A percentile compares a stretch with the other conserved stretches of the same genome.
These are phyloP conservation scores for Claviceps monticola DNA, from an alignment of 2,329 filamentous ascomycete species.

Conservation along the genomic window DNA sequence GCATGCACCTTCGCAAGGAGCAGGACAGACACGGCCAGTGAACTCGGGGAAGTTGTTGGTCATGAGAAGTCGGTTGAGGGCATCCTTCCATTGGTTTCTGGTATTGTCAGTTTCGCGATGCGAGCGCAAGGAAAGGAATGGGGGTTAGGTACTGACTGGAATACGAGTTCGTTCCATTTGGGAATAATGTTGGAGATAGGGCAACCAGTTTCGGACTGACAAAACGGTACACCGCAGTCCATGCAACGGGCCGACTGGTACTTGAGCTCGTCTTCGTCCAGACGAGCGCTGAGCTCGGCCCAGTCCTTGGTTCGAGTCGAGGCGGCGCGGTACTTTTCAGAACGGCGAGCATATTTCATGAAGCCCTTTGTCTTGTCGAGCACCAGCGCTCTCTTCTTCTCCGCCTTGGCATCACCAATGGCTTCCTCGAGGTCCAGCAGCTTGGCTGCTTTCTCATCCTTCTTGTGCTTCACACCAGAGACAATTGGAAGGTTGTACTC, in stretches of 20 bases:
- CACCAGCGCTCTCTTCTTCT: conserved; percentile 82
- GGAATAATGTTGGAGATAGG: conserved; percentile 97
- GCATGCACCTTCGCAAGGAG: conserved; percentile 91
- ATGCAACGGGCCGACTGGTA: conserved; percentile 95
- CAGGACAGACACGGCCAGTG: conserved; percentile 90
- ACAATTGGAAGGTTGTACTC: conserved; percentile 71
- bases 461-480: conserved; percentile 47
- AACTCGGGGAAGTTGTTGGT: conserved; percentile 99
- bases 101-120: background rate
- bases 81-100: conserved; percentile 68
- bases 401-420: conserved; percentile 65
- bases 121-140: background rate
- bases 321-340: conserved; percentile 81
- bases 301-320: conserved; percentile 83
- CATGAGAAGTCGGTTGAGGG: conserved; percentile 80
- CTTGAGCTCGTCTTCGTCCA: conserved; percentile 90
- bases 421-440: conserved; percentile 84
- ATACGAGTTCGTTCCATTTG: conserved; percentile 83
- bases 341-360: conserved; percentile 89
- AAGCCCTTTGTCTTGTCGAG: conserved; percentile 97
- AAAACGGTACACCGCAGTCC: conserved; percentile 98
- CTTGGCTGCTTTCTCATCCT: conserved; percentile 56
- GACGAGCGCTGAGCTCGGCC: conserved; percentile 75
- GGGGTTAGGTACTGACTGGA: conserved; percentile 22
- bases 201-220: conserved; percentile 89